Conservation (phyloP, 768 basidiomycete species). For the Amanita rimosa region DNA sequence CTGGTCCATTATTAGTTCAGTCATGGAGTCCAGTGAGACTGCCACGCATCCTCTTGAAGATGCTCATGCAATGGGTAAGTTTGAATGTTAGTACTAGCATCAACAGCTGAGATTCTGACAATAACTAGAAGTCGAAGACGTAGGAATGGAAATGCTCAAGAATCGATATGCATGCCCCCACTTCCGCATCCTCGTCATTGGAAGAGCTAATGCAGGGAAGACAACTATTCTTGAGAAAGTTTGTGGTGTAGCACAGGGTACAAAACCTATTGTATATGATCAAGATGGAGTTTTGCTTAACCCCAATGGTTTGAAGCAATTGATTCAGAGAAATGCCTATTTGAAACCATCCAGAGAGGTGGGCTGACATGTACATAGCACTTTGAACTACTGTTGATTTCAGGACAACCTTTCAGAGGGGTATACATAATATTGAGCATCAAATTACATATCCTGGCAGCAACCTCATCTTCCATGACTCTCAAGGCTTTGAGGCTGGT, state of each 20-base stretch:
- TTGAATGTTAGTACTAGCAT: no score
- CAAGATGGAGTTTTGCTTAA: background rate
- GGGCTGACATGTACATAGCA: background rate
- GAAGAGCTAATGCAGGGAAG: slow-evolving; percentile 13
- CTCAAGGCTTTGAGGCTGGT: slow-evolving; percentile 28
- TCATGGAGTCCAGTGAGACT: no score
- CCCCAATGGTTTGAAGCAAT: background rate
- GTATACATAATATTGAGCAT: slow-evolving; percentile 20
- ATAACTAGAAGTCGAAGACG: no score
- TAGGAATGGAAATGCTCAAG: background rate
- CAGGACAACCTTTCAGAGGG: slow-evolving; percentile 15
- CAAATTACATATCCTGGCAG: no score
- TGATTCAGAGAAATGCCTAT: background rate
- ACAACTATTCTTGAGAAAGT: background rate
- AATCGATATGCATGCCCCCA: slow-evolving; percentile 14
- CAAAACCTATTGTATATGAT: slow-evolving; percentile 14
- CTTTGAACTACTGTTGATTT: background rate
- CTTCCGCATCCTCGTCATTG: slow-evolving; percentile 29
- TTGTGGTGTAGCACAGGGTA: slow-evolving; percentile 16
- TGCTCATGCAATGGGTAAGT: no score
- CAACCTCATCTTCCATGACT: slow-evolving; percentile 23
- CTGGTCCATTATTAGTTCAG: no score
- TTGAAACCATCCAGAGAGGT: background rate
- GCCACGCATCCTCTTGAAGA: no score
- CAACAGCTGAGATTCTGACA: no score